These are phyloP conservation scores for Psilocybe azurescens DNA, from an alignment of 768 basidiomycete species.

Conservation along the genomic window DNA sequence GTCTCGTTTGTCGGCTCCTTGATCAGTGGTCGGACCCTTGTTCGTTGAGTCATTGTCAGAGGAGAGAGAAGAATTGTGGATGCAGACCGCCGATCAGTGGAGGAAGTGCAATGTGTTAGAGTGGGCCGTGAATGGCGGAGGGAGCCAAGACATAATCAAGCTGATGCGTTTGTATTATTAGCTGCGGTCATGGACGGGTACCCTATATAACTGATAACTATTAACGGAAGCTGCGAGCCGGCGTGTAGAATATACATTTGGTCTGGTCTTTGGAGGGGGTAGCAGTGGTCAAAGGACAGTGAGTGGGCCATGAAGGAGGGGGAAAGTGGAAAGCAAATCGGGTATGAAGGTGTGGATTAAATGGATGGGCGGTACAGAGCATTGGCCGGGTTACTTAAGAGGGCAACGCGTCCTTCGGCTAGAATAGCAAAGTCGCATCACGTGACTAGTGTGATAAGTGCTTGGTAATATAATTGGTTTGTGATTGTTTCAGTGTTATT, in stretches of 20 bases:
- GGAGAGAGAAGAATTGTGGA: not conserved
- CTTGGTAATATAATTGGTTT: constrained; percentile 23
- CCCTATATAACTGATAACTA: not conserved
- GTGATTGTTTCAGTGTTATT: constrained; percentile 11
- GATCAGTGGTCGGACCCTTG: not conserved
- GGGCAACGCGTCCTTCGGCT: constrained; percentile 12
- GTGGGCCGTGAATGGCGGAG: constrained; percentile 4
- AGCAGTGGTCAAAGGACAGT: no score
- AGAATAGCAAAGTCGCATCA: constrained; percentile 1
- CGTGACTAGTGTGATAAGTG: constrained; percentile 14
- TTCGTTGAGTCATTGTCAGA: not conserved
- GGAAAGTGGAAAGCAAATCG: not conserved
- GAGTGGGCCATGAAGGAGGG: not conserved
- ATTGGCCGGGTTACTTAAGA: not conserved
- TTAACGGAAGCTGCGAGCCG: not conserved
- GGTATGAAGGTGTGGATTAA: not conserved
- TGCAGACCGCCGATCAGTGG: not conserved
- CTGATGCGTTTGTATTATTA: constrained; percentile 3
- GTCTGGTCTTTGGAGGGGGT: no score
- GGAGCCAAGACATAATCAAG: constrained; percentile 7
- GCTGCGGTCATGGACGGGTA: constrained; percentile 1
- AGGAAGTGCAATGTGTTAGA: not conserved
- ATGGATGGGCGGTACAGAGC: not conserved
- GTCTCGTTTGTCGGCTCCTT: not conserved
- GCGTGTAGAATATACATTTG: not conserved